These are phyloP conservation scores for Irpex sp. DNA, from an alignment of 1,284 basidiomycete genomes.

Conservation along the genomic window DNA sequence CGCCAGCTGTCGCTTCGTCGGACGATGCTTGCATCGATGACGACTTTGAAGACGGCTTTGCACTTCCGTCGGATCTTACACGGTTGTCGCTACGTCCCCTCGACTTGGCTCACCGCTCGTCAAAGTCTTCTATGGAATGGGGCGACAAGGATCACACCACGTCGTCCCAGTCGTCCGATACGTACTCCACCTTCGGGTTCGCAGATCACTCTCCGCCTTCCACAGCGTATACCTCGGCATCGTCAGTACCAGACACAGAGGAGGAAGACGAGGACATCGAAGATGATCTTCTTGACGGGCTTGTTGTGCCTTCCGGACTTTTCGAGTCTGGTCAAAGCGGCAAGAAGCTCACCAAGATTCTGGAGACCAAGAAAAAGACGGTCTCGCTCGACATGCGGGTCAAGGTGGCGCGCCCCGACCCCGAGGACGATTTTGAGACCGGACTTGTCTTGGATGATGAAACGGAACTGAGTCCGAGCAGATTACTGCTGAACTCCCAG, in stretches of 20 bases:
- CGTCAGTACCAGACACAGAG: constrained; percentile 55
- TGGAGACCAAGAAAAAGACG: constrained; percentile 72
- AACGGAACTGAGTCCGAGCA: constrained; percentile 72
- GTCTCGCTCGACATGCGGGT: constrained; percentile 41
- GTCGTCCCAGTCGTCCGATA: constrained; percentile 79
- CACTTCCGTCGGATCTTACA: constrained; percentile 72
- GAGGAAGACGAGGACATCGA: constrained; percentile 60
- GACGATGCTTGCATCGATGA: constrained; percentile 21
- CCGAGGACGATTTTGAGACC: constrained; percentile 78
- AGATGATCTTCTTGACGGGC: constrained; percentile 71
- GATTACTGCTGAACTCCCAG: constrained; percentile 55
- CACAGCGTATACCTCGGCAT: constrained; percentile 57
- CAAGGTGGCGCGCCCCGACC: constrained; percentile 55
- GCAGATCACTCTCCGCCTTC: constrained; percentile 68
- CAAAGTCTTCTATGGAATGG: constrained; percentile 80
- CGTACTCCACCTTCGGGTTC: constrained; percentile 74
- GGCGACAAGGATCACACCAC: constrained; percentile 76
- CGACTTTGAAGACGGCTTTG: constrained; percentile 50
- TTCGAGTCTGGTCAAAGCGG: constrained; percentile 68
- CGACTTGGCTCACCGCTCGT: constrained; percentile 65
- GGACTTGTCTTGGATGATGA: constrained; percentile 80
- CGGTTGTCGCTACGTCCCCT: constrained; percentile 73
- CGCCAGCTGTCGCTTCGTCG: not conserved
- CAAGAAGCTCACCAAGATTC: constrained; percentile 64
- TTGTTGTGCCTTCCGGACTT: constrained; percentile 69